Evolutionary conservation across 2,329 filamentous ascomycete species (phyloP), one percentile per base, ranked within the genome.

Genomic region (Penicillium sp.): DNA sequence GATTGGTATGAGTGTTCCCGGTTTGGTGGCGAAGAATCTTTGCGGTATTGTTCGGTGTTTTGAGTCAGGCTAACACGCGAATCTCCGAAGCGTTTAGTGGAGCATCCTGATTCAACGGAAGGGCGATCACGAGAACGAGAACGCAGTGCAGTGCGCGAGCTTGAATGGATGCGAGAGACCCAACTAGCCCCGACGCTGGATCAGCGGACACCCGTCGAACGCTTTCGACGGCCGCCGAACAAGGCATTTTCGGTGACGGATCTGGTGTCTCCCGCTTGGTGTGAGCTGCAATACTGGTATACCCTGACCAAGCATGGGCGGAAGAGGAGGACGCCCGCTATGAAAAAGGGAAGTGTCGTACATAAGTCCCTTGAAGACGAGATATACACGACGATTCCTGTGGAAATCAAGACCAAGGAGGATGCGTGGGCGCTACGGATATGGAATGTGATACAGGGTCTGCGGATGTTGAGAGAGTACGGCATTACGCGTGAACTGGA

Each of bases 231-330:
- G 1, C 88, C 84, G 57, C 91, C 91, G 0, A 88, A 84, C 70
- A 94, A 91, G 71, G 87, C 90, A 0, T 83, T 98, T 7, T 92
- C 90, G 0, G 95, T 98, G 1, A 92, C 91, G 2, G 95, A 99
- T 74, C 79, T 98, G 25, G 87, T 93, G 0, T 90, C 91, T 1
- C 93, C 93, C 2, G 89, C 93, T 7, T 99, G 95, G 95, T 99
- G 95, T 74, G 94, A 99, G 76, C 76, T 98, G 60, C 93, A 98
- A 74, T 96, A 96, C 70, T 92, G 88, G 82, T 97, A 96, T 77
- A 91, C 87, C 0, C 82, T 99, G 56, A 90, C 88, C 3, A 88
- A 86, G 56, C 86, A 89, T 70, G 95, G 94, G 0, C 86, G 85
- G 58, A 93, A 90, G 72, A 89, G 85, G 55, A 82, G 82, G 37